Percentiles rank a stretch among this genome's conserved stretches.
phyloP scores from a whole-genome alignment of 495 filamentous ascomycete species.

The Talaromyces wortmannii region DNA sequence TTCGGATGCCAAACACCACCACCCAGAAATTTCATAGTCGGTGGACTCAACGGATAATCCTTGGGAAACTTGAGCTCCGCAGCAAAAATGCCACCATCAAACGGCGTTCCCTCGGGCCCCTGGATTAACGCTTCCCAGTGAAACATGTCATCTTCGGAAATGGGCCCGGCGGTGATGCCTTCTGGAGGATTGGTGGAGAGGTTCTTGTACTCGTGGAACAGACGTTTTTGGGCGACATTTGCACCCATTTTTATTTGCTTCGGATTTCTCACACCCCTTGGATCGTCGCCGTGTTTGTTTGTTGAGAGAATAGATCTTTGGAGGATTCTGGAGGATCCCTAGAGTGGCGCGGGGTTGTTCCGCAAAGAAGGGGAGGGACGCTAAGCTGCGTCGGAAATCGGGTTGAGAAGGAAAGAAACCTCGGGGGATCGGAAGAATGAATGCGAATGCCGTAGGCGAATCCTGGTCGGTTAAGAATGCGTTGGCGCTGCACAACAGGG shows the following conservation, averaged over 20 bases:
- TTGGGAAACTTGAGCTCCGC: constrained; percentile 92
- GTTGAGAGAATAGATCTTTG: constrained; percentile 9
- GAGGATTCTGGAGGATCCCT: constrained; percentile 39
- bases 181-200: constrained; percentile 80
- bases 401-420: neutral
- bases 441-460: too few relatives aligned
- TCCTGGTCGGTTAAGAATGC: too few relatives aligned
- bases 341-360: constrained; percentile 27
- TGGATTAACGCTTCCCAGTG: constrained; percentile 96
- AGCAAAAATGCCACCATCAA: constrained; percentile 90
- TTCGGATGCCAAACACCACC: constrained; percentile 93
- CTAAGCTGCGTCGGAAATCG: neutral
- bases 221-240: constrained; percentile 75
- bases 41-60: constrained; percentile 90
- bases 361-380: constrained; percentile 32
- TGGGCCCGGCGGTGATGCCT: constrained; percentile 90
- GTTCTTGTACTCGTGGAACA: constrained; percentile 93
- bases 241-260: constrained; percentile 19
- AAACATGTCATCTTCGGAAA: constrained; percentile 92
- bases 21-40: constrained; percentile 87
- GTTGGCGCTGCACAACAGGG: neutral
- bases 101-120: constrained; percentile 91
- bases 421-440: too few relatives aligned
- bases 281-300: neutral
- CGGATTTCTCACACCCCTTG: neutral